Percentiles rank a stretch among this genome's conserved stretches.
These are phyloP conservation scores for Rubus idaeus DNA, from an alignment of 306 rosid species.

Conservation along the genomic window DNA sequence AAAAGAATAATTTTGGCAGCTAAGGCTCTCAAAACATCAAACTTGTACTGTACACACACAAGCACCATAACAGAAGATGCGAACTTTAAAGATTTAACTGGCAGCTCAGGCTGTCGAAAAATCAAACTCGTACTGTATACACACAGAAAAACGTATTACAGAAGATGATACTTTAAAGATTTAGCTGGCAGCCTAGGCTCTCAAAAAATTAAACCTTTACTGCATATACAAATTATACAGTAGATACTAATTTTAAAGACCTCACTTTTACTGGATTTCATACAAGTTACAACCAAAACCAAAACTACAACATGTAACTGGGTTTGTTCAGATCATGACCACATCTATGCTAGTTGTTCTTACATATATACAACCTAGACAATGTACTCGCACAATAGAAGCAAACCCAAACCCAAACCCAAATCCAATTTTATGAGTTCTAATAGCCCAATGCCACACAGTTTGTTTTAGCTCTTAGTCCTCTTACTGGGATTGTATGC, in stretches of 20 bases:
- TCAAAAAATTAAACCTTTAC: neutral
- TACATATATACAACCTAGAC: too few species aligned
- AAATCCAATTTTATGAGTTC: neutral
- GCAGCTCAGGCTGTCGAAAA: neutral
- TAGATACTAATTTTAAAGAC: too few species aligned
- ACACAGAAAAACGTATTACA: neutral
- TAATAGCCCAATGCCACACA: neutral
- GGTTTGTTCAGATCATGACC: neutral
- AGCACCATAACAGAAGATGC: neutral
- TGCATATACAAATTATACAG: neutral
- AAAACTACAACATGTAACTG: too few species aligned
- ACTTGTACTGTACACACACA: neutral
- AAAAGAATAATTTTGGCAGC: neutral
- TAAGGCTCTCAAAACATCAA: neutral
- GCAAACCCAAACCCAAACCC: conserved; percentile 5
- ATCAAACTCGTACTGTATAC: neutral
- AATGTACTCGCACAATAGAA: neutral
- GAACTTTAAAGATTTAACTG: neutral
- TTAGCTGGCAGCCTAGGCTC: too few species aligned
- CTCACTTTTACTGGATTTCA: neutral
- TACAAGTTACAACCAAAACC: neutral
- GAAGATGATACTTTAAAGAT: neutral
- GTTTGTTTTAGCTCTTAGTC: neutral
- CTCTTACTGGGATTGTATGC: neutral
- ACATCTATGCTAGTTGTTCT: neutral